Evolutionary conservation across 2,329 filamentous ascomycete species (phyloP), one percentile per base, ranked within the genome.

Genomic region (Fusarium globosum): DNA sequence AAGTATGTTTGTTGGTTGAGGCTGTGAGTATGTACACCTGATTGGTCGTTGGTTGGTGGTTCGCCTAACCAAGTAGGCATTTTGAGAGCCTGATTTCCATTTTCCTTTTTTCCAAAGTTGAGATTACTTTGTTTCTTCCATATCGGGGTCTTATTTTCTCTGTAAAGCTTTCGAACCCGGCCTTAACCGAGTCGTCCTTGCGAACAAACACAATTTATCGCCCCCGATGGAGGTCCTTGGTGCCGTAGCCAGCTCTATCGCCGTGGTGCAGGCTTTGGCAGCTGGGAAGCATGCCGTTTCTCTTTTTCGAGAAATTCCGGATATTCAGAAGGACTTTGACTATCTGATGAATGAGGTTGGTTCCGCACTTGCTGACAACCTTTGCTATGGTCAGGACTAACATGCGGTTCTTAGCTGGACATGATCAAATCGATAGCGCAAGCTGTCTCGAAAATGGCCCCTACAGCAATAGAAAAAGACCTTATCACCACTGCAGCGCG

Each of bases 231-330:
- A 73, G n/a, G 61, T 73, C 7, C 42, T 73, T 2, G 66, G 70
- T 30, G 59, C 66, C 0, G 45, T 73, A 5, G 69, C 58, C 20
- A 73, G 71, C 48, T 63, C 58, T 20, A 73, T 73, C 16, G 66
- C 71, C 2, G 28, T 73, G 3, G 28, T 65, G 2, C 71, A 73
- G 46, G 58, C 51, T 16, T 26, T 71, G 28, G 48, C 43, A 15
- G 71, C 61, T 21, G 71, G 67, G 7, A 65, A 61, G 4, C 49
- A 70, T 35, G 56, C 56, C 16, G 30, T 71, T 4, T 51, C 43
- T 28, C 20, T 73, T 18, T 42, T 68, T 13, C 58, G 61, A 5
- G 52, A 67, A 16, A 33, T 73, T 5, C 70, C 70, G 1, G 58
- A 46, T 8, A 70, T 73, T 15, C 71, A 70, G 9, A 33, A 38